Evolutionary conservation across 176 grass and related monocot species (phyloP).

Genomic region (Rhynchospora tenuis): DNA sequence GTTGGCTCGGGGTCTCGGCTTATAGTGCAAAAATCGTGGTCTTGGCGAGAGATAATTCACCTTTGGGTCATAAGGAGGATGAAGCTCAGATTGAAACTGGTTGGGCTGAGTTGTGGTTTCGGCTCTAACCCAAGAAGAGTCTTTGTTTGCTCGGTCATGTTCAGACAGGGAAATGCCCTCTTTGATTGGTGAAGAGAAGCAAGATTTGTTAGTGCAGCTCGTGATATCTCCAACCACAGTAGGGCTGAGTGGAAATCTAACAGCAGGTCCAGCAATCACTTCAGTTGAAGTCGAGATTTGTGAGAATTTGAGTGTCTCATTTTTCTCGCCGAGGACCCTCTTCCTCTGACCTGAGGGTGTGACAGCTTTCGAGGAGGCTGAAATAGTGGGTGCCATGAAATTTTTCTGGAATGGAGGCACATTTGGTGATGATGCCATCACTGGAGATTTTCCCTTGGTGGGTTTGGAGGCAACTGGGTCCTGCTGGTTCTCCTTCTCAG

Average conservation of each 20-base stretch:
- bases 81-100: not conserved
- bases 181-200: not conserved
- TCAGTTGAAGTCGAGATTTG: slow-evolving; percentile 23
- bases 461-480: slow-evolving; percentile 28
- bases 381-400: slow-evolving; percentile 97
- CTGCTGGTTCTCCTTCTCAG: slow-evolving; percentile 54
- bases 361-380: slow-evolving; percentile 68
- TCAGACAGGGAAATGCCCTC: not conserved
- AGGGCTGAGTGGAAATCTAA: slow-evolving; percentile 20
- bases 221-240: slow-evolving; percentile 20
- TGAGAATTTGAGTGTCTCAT: slow-evolving; percentile 27
- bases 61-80: slow-evolving; percentile 71
- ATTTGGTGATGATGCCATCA: not conserved
- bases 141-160: not conserved
- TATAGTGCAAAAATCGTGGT: slow-evolving; percentile 82
- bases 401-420: slow-evolving; percentile 31
- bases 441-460: slow-evolving; percentile 25
- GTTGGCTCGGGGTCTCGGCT: slow-evolving; percentile 53
- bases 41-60: slow-evolving; percentile 86
- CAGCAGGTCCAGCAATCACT: not conserved
- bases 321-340: slow-evolving; percentile 61
- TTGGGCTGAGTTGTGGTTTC: slow-evolving; percentile 1
- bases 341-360: slow-evolving; percentile 42
- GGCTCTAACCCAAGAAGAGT: not conserved
- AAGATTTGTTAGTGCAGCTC: not conserved